Conservation (phyloP, 129 eudicot genomes). For the Flaveria sonorensis region DNA sequence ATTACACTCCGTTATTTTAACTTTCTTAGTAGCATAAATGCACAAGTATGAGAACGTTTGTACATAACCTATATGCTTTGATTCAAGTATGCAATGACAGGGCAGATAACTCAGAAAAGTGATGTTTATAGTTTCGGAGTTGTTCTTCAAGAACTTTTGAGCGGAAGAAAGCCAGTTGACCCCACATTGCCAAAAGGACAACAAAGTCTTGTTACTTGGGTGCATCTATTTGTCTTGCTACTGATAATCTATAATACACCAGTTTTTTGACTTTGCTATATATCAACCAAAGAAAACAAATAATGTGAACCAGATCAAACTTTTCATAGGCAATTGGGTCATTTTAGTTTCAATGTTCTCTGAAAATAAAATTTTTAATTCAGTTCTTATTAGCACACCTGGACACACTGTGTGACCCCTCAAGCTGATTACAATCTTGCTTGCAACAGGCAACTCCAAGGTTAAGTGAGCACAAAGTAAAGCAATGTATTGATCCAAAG, state of each 20-base stretch:
- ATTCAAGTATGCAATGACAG: slow-evolving; percentile 73
- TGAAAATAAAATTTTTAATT: background rate
- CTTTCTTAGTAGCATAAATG: background rate
- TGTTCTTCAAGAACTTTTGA: slow-evolving; percentile 74
- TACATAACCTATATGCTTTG: slow-evolving; percentile 23
- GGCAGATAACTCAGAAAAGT: slow-evolving; percentile 79
- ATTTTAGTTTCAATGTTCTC: slow-evolving; percentile 7
- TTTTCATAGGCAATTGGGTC: background rate
- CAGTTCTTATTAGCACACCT: background rate
- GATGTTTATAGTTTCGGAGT: slow-evolving; percentile 87
- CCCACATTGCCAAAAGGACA: slow-evolving; percentile 93
- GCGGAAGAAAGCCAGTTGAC: slow-evolving; percentile 87
- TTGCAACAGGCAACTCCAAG: slow-evolving; percentile 88
- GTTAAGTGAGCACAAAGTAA: slow-evolving; percentile 95
- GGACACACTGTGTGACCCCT: background rate
- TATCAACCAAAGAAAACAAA: background rate
- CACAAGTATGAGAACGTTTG: background rate
- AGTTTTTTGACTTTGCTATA: background rate
- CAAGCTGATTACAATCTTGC: slow-evolving; percentile 21
- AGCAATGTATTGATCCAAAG: slow-evolving; percentile 96
- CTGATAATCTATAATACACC: slow-evolving; percentile 9
- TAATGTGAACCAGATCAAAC: background rate
- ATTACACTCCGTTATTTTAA: background rate
- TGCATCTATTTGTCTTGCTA: slow-evolving; percentile 27
- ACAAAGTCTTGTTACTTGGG: slow-evolving; percentile 94